Evolutionary conservation across 768 basidiomycete species (phyloP).

Genomic region (Rhizopogon vesiculosus): DNA sequence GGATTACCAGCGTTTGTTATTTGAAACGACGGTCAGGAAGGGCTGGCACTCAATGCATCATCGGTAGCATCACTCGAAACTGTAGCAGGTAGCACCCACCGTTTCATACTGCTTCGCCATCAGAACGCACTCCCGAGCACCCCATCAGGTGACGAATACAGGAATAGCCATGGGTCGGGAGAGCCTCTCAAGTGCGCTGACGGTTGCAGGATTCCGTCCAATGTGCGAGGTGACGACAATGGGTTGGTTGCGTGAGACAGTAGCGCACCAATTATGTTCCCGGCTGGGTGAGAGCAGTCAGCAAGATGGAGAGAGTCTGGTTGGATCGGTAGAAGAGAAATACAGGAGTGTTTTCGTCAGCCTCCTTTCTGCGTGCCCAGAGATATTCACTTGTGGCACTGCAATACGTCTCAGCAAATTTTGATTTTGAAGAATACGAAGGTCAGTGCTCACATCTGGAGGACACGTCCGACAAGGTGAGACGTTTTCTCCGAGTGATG

Average conservation of each 20-base stretch:
- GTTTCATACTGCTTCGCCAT: conserved; percentile 66
- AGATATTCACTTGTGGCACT: conserved; percentile 68
- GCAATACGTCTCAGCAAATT: neutral
- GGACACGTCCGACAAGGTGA: conserved; percentile 47
- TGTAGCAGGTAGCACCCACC: conserved; percentile 31
- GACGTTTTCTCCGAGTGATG: conserved; percentile 33
- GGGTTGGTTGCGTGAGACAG: conserved; percentile 51
- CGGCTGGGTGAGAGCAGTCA: conserved; percentile 17
- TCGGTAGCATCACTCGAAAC: neutral
- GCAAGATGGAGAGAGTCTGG: conserved; percentile 35
- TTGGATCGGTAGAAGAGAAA: conserved; percentile 36
- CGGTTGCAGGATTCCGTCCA: conserved; percentile 48
- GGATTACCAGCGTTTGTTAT: conserved; percentile 70
- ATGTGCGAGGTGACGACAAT: conserved; percentile 61
- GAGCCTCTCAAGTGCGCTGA: conserved; percentile 41
- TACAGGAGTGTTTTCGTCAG: conserved; percentile 31
- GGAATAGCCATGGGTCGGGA: conserved; percentile 54
- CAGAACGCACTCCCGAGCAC: conserved; percentile 65
- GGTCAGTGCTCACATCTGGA: conserved; percentile 50
- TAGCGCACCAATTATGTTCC: conserved; percentile 34
- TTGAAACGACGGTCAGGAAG: conserved; percentile 65
- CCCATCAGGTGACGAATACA: conserved; percentile 45
- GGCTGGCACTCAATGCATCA: conserved; percentile 35
- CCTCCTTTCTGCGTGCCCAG: conserved; percentile 68
- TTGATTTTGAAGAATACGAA: neutral